Base-by-base conservation (phyloP, 2,329 filamentous ascomycete species). In the Phialophora chinensis region DNA sequence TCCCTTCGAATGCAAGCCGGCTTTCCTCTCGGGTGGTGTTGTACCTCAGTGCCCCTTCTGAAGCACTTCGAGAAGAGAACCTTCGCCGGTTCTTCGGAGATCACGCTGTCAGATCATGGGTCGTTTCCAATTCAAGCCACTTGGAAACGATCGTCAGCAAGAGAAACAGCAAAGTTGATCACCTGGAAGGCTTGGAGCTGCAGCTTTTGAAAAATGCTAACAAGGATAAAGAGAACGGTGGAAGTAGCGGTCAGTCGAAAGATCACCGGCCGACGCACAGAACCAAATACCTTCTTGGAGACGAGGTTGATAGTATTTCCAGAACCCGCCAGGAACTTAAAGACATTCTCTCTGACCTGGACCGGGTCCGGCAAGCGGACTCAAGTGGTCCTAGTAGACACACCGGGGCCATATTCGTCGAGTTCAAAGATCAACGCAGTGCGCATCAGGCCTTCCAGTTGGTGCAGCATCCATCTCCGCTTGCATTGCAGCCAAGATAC, bases 1-100 rank as follows among this genome's bases (percentile, higher is more conserved):
- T 92, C 2, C 92, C 92, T 12, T 84, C 90, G 47, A 95, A 95
- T 77, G 86, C 91, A 52, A 89, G 90, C 72, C 90, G 93, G 58
- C 88, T 97, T 31, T 97, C 94, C 1, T 93, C 93, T 0, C 86
- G 92, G 59, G 97, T 93, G 0, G 90, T 98, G 0, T 86, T 99
- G 5, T 93, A 96, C 78, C 90, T 93, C 47, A 91, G 90, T 0
- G 91, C 97, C 0, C 94, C 95, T 0, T 82, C 88, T 6, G 81
- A 87, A 1, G 96, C 94, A 67, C 87, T 94, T 64, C 87, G 92
- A 69, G 89, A 94, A 75, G 83, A 84, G 11, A 90, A 87, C 68
- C 79, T 97, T 63, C 88, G 89, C 66, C 88, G 90, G 72, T 87
- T 96, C 52, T 97, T 97, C 74, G 92, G 93, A n/a, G 44, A 66